Conservation (phyloP, 2,329 filamentous ascomycete species). For the Salinomyces thailandicus region DNA sequence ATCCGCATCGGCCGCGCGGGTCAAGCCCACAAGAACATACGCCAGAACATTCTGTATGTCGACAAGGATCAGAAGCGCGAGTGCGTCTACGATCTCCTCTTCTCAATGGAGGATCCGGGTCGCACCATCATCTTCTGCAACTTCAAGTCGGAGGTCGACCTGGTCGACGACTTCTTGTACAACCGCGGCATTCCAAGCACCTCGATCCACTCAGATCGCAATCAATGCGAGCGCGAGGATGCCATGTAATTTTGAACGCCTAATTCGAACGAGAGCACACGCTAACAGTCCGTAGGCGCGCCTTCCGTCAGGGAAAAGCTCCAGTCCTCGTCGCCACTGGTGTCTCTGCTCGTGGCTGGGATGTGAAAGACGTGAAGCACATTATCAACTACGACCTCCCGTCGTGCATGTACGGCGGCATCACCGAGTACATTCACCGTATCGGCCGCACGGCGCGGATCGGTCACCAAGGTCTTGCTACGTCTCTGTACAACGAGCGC, state of each 20-base stretch:
- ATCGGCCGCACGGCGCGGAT: slow-evolving; percentile 95
- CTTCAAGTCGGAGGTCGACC: slow-evolving; percentile 64
- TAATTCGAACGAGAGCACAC: neutral
- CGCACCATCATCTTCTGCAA: slow-evolving; percentile 90
- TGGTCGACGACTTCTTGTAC: slow-evolving; percentile 78
- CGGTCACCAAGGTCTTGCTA: slow-evolving; percentile 74
- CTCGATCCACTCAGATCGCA: slow-evolving; percentile 79
- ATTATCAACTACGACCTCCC: slow-evolving; percentile 93
- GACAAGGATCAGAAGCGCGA: slow-evolving; percentile 58
- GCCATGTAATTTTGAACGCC: slow-evolving; percentile 52
- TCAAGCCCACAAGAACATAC: slow-evolving; percentile 64
- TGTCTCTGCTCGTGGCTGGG: slow-evolving; percentile 77
- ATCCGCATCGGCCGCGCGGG: slow-evolving; percentile 82
- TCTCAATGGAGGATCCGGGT: slow-evolving; percentile 56
- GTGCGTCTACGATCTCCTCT: slow-evolving; percentile 61
- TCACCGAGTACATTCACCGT: slow-evolving; percentile 86
- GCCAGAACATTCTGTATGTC: slow-evolving; percentile 60
- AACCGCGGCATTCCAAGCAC: slow-evolving; percentile 68
- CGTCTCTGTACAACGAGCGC: slow-evolving; percentile 74
- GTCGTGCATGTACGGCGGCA: slow-evolving; percentile 63
- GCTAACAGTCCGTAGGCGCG: slow-evolving; percentile 40
- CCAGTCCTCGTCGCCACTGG: slow-evolving; percentile 82
- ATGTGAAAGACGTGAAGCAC: slow-evolving; percentile 76
- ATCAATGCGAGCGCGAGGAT: slow-evolving; percentile 84
- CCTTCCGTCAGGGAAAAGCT: slow-evolving; percentile 63